Conservation (phyloP, 192 early-diverging fungal genomes). For the Entomortierella lignicola region DNA sequence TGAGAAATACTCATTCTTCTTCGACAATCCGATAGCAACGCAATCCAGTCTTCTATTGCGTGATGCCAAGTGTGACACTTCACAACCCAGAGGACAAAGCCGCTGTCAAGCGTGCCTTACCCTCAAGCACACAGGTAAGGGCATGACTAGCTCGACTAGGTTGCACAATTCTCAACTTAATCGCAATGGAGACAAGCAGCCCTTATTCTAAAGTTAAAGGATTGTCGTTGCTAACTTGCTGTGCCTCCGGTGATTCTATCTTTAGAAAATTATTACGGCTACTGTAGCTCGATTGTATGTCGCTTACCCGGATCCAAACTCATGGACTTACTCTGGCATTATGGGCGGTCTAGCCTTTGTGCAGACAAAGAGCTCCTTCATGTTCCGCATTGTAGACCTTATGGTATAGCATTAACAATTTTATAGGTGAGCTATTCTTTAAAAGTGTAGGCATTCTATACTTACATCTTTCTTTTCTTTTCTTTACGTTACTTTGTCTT, state of each 20-base stretch:
- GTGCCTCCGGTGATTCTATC: not conserved
- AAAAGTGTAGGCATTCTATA: not conserved
- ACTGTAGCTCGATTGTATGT: conserved; percentile 82
- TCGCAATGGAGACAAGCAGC: too few species aligned
- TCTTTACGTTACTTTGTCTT: not conserved
- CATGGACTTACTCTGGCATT: conserved; percentile 77
- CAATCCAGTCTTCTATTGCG: not conserved
- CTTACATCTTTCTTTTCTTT: not conserved
- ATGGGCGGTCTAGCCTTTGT: conserved; percentile 78
- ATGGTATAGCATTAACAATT: conserved; percentile 40
- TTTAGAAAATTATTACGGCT: conserved; percentile 82
- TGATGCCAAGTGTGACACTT: conserved; percentile 72
- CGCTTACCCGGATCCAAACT: conserved; percentile 70
- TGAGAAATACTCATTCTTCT: too few species aligned
- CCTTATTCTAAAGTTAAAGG: too few species aligned
- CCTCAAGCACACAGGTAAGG: conserved; percentile 65
- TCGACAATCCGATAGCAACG: not conserved
- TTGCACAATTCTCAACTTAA: too few species aligned
- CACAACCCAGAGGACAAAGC: conserved; percentile 73
- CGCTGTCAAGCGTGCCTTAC: conserved; percentile 71
- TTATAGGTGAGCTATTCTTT: too few species aligned
- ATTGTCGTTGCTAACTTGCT: not conserved
- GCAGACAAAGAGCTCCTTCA: conserved; percentile 72
- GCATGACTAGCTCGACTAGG: too few species aligned
- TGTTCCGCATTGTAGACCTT: conserved; percentile 78